A percentile compares a stretch with the other conserved stretches of the same genome.
These are phyloP conservation scores for Ceratobasidium sp. DNA, from an alignment of 1,284 basidiomycete genomes.

Conservation along the genomic window DNA sequence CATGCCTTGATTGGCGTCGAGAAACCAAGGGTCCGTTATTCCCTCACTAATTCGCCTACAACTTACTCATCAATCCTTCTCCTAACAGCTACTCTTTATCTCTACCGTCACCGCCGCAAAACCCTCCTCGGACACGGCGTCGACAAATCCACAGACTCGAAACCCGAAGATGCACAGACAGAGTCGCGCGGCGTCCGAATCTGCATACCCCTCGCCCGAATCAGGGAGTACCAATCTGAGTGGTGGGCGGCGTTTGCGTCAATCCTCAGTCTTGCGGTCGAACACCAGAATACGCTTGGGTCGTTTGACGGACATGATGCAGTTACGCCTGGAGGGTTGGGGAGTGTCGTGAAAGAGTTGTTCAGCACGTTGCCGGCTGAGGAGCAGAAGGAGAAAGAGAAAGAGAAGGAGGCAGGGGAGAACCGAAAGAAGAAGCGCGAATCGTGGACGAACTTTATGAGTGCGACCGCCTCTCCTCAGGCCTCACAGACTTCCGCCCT, in stretches of 20 bases:
- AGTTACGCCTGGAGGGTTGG: not conserved
- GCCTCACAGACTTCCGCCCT: not conserved
- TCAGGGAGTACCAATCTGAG: constrained; percentile 49
- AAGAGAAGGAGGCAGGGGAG: not conserved
- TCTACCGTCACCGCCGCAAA: constrained; percentile 60
- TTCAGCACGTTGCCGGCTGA: not conserved
- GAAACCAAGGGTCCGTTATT: constrained; percentile 60
- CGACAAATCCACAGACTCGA: constrained; percentile 2
- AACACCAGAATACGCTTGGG: not conserved
- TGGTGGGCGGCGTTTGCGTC: constrained; percentile 51
- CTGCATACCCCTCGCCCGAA: constrained; percentile 65
- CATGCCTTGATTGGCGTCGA: constrained; percentile 68
- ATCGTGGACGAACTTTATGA: constrained; percentile 12
- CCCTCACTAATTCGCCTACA: constrained; percentile 1
- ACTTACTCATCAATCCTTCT: no score
- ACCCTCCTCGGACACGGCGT: constrained; percentile 50
- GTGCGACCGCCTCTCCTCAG: not conserved
- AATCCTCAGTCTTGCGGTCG: constrained; percentile 42
- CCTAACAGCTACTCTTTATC: constrained; percentile 59
- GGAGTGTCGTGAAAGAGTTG: not conserved
- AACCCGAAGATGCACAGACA: constrained; percentile 51
- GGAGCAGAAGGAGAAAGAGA: constrained; percentile 23
- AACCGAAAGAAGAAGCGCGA: constrained; percentile 42
- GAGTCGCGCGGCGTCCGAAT: constrained; percentile 63
- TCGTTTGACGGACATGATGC: not conserved